Conservation (phyloP, 306 rosid species). For the Inga oerstediana region DNA sequence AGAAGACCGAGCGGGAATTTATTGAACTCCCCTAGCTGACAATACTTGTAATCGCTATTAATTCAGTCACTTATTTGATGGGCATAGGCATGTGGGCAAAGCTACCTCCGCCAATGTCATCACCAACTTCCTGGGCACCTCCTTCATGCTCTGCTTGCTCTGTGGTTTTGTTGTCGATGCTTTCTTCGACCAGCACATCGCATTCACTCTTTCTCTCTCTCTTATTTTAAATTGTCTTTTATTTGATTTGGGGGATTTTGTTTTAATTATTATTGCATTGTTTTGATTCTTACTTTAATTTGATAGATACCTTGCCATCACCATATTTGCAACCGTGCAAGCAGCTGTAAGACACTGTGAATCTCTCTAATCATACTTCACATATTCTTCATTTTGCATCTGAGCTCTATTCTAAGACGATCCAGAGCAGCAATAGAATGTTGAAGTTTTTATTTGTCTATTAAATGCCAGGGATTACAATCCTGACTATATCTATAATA, state of each 20-base stretch:
- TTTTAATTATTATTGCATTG: no score
- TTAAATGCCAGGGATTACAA: conserved; percentile 60
- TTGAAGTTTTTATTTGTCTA: no score
- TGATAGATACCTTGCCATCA: conserved; percentile 77
- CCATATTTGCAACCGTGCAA: conserved; percentile 83
- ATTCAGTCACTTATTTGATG: conserved; percentile 81
- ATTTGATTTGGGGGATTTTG: no score
- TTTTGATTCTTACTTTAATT: no score
- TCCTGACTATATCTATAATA: conserved; percentile 76
- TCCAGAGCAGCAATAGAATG: no score
- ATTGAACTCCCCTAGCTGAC: conserved; percentile 38
- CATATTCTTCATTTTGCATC: no score
- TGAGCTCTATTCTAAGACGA: not conserved
- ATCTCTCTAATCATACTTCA: not conserved
- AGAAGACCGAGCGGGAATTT: no score
- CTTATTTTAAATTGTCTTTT: no score
- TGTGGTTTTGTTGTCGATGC: conserved; percentile 92
- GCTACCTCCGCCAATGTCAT: conserved; percentile 82
- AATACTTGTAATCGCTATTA: conserved; percentile 81
- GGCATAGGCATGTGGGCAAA: conserved; percentile 90
- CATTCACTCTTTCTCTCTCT: no score
- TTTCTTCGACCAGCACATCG: conserved; percentile 72
- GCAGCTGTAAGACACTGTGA: conserved; percentile 60
- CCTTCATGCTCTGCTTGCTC: conserved; percentile 88
- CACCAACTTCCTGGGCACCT: conserved; percentile 87